These are phyloP conservation scores for Aureobasidium zeae DNA, from an alignment of 2,329 filamentous ascomycete genomes.

Conservation along the genomic window DNA sequence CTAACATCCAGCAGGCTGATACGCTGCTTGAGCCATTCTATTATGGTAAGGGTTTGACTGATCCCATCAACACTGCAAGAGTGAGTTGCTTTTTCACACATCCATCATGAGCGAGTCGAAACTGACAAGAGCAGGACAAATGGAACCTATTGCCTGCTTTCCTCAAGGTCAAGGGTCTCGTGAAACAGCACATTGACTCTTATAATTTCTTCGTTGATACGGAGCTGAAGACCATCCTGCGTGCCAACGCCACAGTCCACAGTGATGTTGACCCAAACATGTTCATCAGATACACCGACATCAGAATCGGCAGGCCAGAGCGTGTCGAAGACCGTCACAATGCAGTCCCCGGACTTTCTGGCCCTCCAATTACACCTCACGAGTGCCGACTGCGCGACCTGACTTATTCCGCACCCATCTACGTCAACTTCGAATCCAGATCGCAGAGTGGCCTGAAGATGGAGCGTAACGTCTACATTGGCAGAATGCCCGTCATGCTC, in stretches of 20 bases:
- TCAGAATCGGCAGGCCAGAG: constrained; percentile 73
- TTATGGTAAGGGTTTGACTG: constrained; percentile 56
- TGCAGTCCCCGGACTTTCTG: constrained; percentile 27
- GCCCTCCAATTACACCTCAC: constrained; percentile 63
- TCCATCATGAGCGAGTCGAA: background rate
- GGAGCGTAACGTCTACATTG: constrained; percentile 67
- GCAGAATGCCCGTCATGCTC: constrained; percentile 92
- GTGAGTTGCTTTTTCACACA: constrained; percentile 18
- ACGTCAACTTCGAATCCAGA: constrained; percentile 60
- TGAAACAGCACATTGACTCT: constrained; percentile 97
- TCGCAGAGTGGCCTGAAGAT: constrained; percentile 55
- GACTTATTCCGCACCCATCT: constrained; percentile 93
- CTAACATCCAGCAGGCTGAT: constrained; percentile 30
- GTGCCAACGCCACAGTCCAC: constrained; percentile 76
- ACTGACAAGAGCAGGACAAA: constrained; percentile 56
- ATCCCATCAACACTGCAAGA: constrained; percentile 58
- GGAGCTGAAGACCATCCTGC: constrained; percentile 92
- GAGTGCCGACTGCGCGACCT: constrained; percentile 94
- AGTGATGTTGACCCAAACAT: constrained; percentile 91
- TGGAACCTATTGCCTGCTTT: constrained; percentile 97
- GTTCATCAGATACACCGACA: constrained; percentile 62
- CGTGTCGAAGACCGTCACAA: constrained; percentile 65
- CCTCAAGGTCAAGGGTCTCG: constrained; percentile 89
- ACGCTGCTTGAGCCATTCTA: constrained; percentile 61
- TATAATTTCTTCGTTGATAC: constrained; percentile 98